Evolutionary conservation across 306 rosid genomes (phyloP).

Genomic region (Abrus precatorius): DNA sequence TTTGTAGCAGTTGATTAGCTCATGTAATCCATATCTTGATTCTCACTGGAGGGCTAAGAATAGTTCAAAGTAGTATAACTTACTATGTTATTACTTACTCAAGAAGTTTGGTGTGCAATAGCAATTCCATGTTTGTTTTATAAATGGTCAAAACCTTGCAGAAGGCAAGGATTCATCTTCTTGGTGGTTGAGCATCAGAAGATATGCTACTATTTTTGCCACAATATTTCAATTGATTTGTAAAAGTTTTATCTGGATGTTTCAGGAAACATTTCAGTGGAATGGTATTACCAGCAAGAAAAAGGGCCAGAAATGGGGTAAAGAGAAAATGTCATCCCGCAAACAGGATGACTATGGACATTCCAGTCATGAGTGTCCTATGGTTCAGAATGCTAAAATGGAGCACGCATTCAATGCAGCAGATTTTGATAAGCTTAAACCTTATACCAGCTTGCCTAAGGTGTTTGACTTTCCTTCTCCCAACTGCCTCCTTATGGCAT

Average conservation of each 20-base stretch:
- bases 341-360: constrained; percentile 55
- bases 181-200: constrained; percentile 25
- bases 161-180: constrained; percentile 9
- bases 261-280: constrained; percentile 86
- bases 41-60: constrained; percentile 7
- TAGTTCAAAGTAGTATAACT: constrained; percentile 39
- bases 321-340: constrained; percentile 61
- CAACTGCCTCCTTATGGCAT: constrained; percentile 17
- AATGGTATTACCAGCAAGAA: constrained; percentile 91
- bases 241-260: constrained; percentile 41
- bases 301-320: constrained; percentile 97
- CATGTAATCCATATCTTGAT: constrained; percentile 21
- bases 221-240: constrained; percentile 23
- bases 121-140: constrained; percentile 23
- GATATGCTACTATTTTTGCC: constrained; percentile 21
- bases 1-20: constrained; percentile 32
- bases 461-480: constrained; percentile 53
- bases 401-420: constrained; percentile 46
- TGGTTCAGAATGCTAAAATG: constrained; percentile 52
- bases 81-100: constrained; percentile 12
- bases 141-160: constrained; percentile 32
- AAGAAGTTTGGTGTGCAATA: constrained; percentile 21
- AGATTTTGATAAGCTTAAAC: constrained; percentile 72
- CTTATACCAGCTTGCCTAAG: constrained; percentile 73
- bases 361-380: constrained; percentile 53